Percentiles rank a stretch among this genome's conserved stretches.
Conservation (phyloP, 805 yeast species). For the Ogataea zsoltii region DNA sequence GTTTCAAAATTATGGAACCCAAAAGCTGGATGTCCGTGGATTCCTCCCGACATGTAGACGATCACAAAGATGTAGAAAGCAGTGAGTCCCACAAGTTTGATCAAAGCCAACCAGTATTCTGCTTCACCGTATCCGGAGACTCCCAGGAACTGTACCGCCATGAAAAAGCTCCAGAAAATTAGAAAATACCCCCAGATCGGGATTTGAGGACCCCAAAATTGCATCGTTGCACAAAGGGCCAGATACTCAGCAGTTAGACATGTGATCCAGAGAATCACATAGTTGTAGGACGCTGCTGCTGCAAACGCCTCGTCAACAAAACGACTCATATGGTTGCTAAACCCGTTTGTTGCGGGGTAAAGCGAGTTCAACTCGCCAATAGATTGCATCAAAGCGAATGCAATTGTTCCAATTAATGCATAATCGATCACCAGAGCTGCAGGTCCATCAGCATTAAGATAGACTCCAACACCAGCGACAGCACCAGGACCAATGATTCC, state of each 20-base stretch:
- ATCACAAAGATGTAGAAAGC: conserved; percentile 47
- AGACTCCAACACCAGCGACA: conserved; percentile 49
- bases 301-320: conserved; percentile 54
- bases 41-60: conserved; percentile 34
- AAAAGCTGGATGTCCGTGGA: conserved; percentile 29
- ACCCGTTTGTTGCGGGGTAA: conserved; percentile 44
- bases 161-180: conserved; percentile 50
- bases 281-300: conserved; percentile 51
- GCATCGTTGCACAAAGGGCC: conserved; percentile 48
- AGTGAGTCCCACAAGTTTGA: conserved; percentile 38
- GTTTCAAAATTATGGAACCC: conserved; percentile 22
- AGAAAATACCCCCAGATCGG: conserved; percentile 56
- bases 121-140: conserved; percentile 55
- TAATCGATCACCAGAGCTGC: conserved; percentile 49
- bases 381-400: conserved; percentile 51
- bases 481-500: conserved; percentile 60
- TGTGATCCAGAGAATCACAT: conserved; percentile 53
- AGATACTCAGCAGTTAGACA: conserved; percentile 53
- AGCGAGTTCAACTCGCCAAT: conserved; percentile 51
- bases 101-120: conserved; percentile 52
- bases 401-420: conserved; percentile 48
- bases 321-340: conserved; percentile 48
- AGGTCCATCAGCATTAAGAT: conserved; percentile 48
- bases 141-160: conserved; percentile 49
- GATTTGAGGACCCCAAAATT: conserved; percentile 50